These are phyloP conservation scores for Trebouxia sp. DNA, from an alignment of 139 green algal species.

Conservation along the genomic window DNA sequence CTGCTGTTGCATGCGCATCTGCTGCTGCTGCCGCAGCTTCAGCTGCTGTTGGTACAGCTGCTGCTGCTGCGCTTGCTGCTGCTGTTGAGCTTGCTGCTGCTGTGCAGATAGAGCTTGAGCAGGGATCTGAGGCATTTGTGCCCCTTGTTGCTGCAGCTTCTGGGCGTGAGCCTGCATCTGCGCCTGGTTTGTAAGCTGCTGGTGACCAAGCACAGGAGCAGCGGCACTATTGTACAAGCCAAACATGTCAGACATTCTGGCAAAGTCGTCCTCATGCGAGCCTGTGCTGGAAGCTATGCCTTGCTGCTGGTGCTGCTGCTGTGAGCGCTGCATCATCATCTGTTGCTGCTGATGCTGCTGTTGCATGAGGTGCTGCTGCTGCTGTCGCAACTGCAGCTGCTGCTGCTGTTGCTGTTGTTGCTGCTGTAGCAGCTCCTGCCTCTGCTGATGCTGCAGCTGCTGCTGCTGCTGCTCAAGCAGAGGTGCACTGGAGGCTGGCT, in stretches of 20 bases:
- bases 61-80: not conserved
- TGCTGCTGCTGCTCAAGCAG: slow-evolving; percentile 6
- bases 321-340: not conserved
- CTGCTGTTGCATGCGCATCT: not conserved
- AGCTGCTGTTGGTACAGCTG: not conserved
- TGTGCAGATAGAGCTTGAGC: not conserved
- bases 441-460: not conserved
- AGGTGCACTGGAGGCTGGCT: too few species aligned
- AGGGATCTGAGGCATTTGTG: not conserved
- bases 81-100: not conserved
- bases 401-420: slow-evolving; percentile 2
- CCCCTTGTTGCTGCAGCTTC: not conserved
- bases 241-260: slow-evolving; percentile 6
- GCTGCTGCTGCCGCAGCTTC: slow-evolving; percentile 6
- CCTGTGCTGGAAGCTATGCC: not conserved
- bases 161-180: not conserved
- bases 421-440: not conserved
- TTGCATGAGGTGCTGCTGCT: not conserved
- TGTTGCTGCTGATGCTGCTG: not conserved
- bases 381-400: not conserved
- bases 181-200: slow-evolving; percentile 3
- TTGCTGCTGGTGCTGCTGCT: not conserved
- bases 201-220: not conserved
- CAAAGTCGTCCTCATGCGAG: slow-evolving; percentile 14
- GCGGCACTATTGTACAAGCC: not conserved